These are phyloP conservation scores for Hypoxylon trugodes DNA, from an alignment of 495 filamentous ascomycete genomes.

Conservation along the genomic window DNA sequence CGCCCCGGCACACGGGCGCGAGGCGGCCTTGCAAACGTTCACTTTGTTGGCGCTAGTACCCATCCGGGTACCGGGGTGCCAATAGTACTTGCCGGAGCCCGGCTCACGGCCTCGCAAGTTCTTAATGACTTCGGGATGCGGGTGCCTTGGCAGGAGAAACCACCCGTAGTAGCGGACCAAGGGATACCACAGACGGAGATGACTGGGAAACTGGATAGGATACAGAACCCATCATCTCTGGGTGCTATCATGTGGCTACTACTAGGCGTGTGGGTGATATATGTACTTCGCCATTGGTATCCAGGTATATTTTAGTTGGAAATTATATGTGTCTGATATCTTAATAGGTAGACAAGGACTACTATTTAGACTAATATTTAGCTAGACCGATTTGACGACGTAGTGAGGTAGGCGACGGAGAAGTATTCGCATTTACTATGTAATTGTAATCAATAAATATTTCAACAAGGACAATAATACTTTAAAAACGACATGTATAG, in stretches of 20 bases:
- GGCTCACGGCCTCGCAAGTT: conserved; percentile 67
- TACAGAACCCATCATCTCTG: conserved; percentile 30
- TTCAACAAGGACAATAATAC: no score
- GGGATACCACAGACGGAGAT: conserved; percentile 35
- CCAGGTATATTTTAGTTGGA: no score
- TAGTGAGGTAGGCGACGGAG: no score
- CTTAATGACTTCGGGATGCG: conserved; percentile 49
- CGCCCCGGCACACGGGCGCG: conserved; percentile 65
- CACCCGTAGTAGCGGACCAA: conserved; percentile 21
- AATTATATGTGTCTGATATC: no score
- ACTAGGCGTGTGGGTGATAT: conserved; percentile 1
- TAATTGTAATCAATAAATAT: no score
- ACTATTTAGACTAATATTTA: no score
- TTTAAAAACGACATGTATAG: no score
- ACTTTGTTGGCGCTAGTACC: conserved; percentile 75
- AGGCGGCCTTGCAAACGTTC: conserved; percentile 56
- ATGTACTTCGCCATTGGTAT: conserved; percentile 7
- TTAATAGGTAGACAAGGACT: no score
- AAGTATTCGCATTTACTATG: no score
- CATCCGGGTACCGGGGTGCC: conserved; percentile 79
- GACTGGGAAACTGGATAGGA: conserved; percentile 44
- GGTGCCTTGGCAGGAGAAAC: conserved; percentile 51
- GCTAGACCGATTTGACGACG: no score
- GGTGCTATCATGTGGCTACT: conserved; percentile 6
- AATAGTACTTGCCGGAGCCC: conserved; percentile 70